These are phyloP conservation scores for Helicosporidium sp. DNA, from an alignment of 139 green algal genomes.

Conservation along the genomic window DNA sequence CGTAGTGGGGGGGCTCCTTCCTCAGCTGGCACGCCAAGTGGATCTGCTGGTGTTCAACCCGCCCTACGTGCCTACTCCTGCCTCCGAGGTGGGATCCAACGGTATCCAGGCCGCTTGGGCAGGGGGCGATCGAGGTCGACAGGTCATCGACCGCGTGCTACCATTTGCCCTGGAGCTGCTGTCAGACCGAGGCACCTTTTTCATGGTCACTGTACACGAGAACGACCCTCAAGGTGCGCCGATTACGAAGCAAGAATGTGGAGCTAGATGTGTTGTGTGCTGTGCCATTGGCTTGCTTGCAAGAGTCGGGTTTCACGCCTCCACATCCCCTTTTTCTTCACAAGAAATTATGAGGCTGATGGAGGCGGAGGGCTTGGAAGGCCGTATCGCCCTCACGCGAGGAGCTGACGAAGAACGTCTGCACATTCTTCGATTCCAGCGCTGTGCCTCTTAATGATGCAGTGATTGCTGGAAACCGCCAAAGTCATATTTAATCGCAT, in stretches of 20 bases:
- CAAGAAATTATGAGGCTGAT: constrained; percentile 11
- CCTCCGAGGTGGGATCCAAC: constrained; percentile 50
- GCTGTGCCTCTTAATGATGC: too few species aligned
- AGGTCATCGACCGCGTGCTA: constrained; percentile 68
- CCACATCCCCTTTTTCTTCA: background rate
- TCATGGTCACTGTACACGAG: constrained; percentile 56
- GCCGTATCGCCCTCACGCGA: constrained; percentile 17
- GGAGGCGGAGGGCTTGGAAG: constrained; percentile 9
- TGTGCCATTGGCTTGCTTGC: background rate
- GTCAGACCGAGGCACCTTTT: constrained; percentile 25
- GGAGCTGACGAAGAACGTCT: constrained; percentile 48
- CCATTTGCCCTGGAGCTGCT: constrained; percentile 33
- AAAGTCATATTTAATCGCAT: too few species aligned
- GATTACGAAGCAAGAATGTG: background rate
- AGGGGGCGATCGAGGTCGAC: constrained; percentile 46
- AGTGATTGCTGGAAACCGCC: too few species aligned
- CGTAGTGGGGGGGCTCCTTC: constrained; percentile 17
- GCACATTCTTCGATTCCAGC: constrained; percentile 31
- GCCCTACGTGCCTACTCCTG: constrained; percentile 84
- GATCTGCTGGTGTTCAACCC: constrained; percentile 84
- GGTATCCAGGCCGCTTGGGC: constrained; percentile 70
- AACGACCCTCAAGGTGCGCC: constrained; percentile 45
- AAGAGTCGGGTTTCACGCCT: background rate
- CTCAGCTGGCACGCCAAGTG: constrained; percentile 11
- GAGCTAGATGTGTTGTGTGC: background rate